phyloP scores from a whole-genome alignment of 2,329 filamentous ascomycete species.

The Cladosporium colombiae region DNA sequence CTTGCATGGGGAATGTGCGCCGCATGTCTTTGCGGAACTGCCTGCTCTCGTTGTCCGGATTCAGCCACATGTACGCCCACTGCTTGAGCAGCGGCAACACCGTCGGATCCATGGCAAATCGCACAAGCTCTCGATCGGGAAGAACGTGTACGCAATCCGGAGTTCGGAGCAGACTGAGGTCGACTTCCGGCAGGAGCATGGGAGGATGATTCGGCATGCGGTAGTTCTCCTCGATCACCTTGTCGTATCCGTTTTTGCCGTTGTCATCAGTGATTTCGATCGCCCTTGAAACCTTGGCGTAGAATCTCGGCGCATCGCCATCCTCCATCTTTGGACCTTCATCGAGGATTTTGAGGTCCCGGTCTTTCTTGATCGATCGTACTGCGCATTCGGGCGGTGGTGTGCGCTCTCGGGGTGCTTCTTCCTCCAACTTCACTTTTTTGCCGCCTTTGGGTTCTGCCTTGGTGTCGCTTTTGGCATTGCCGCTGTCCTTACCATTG shows the following conservation, averaged over 20 bases:
- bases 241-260: neutral
- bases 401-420: neutral
- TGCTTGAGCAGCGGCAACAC: slow-evolving; percentile 9
- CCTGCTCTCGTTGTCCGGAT: slow-evolving; percentile 7
- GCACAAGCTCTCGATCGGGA: neutral
- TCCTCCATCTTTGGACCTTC: slow-evolving; percentile 1
- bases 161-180: slow-evolving; percentile 4
- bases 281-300: slow-evolving; percentile 1
- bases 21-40: neutral
- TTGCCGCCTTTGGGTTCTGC: neutral
- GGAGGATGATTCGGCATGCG: slow-evolving; percentile 10
- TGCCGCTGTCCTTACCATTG: neutral
- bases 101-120: slow-evolving; percentile 2
- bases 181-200: slow-evolving; percentile 3
- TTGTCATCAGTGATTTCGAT: neutral
- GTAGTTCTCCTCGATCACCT: neutral
- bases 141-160: neutral
- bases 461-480: neutral
- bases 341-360: neutral
- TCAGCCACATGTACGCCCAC: slow-evolving; percentile 17
- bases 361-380: neutral
- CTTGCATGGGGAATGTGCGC: neutral
- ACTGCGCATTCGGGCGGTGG: neutral
- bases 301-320: slow-evolving; percentile 9
- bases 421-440: neutral